phyloP scores from a whole-genome alignment of 768 basidiomycete species.

The Lactifluus piperatus region DNA sequence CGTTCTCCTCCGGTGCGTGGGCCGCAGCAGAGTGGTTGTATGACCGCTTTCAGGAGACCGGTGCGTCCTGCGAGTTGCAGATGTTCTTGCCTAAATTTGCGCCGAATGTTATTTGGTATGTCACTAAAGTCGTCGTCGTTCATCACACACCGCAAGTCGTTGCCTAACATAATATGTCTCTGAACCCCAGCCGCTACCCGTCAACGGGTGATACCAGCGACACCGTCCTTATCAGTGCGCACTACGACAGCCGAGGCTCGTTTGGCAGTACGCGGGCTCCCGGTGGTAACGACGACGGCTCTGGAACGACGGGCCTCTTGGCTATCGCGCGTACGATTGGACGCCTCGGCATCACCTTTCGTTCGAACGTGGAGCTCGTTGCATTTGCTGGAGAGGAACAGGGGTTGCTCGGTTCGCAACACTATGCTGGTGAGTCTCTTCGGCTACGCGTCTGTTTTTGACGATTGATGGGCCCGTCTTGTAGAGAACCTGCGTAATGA shows the following conservation, averaged over 20 bases:
- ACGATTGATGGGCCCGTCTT: neutral
- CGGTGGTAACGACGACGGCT: slow-evolving; percentile 57
- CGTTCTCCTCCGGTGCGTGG: slow-evolving; percentile 59
- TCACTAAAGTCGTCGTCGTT: neutral
- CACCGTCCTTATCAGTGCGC: slow-evolving; percentile 69
- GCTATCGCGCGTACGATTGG: slow-evolving; percentile 71
- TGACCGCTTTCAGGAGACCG: slow-evolving; percentile 59
- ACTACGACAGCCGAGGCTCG: slow-evolving; percentile 88
- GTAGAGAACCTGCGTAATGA: slow-evolving; percentile 49
- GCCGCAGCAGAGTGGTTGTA: slow-evolving; percentile 71
- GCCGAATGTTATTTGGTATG: slow-evolving; percentile 82
- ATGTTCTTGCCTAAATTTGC: slow-evolving; percentile 65
- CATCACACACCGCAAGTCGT: neutral
- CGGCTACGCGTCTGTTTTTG: neutral
- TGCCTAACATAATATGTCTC: neutral
- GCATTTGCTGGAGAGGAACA: slow-evolving; percentile 92
- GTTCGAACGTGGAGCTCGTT: slow-evolving; percentile 68
- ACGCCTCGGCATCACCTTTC: slow-evolving; percentile 57
- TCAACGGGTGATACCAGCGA: slow-evolving; percentile 47
- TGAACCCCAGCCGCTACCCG: slow-evolving; percentile 44
- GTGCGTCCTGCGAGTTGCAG: slow-evolving; percentile 62
- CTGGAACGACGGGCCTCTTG: slow-evolving; percentile 62
- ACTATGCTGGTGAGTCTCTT: slow-evolving; percentile 64
- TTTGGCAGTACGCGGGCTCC: slow-evolving; percentile 69
- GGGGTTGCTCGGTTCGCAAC: slow-evolving; percentile 68